Conservation (phyloP, 495 filamentous ascomycete genomes). For the Aspergillus coremiiformis region DNA sequence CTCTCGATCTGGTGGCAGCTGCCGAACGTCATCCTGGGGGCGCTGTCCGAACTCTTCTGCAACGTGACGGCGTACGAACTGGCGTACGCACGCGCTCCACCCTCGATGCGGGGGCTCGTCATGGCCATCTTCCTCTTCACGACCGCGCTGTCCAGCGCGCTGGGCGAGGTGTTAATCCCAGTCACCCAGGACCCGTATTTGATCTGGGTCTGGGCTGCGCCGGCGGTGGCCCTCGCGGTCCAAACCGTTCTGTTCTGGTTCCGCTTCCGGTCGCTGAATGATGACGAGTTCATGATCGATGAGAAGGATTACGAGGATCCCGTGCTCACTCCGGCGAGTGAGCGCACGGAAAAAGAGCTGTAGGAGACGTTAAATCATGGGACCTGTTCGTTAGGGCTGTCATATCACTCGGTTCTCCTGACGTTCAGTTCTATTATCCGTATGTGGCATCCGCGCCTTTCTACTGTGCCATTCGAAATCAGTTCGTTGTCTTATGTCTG, state of each 20-base stretch:
- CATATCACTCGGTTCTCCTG: too few relatives aligned
- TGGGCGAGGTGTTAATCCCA: slow-evolving; percentile 52
- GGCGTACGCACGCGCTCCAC: slow-evolving; percentile 62
- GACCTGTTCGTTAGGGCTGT: too few relatives aligned
- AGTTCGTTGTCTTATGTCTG: too few relatives aligned
- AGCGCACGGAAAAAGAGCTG: too few relatives aligned
- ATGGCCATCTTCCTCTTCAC: slow-evolving; percentile 56
- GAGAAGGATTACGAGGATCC: slow-evolving; percentile 14
- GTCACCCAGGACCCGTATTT: slow-evolving; percentile 55
- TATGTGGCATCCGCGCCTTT: too few relatives aligned
- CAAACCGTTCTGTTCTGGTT: slow-evolving; percentile 45
- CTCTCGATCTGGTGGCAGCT: slow-evolving; percentile 51
- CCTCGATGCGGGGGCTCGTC: slow-evolving; percentile 62
- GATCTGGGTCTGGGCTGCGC: slow-evolving; percentile 47
- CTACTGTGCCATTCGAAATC: too few relatives aligned
- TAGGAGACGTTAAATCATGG: too few relatives aligned
- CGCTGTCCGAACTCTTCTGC: slow-evolving; percentile 61
- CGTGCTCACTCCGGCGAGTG: too few relatives aligned
- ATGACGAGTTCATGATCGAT: slow-evolving; percentile 37
- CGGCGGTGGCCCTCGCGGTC: slow-evolving; percentile 39
- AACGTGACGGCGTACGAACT: slow-evolving; percentile 66
- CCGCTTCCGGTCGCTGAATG: slow-evolving; percentile 37
- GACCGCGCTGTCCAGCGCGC: slow-evolving; percentile 40
- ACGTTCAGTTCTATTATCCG: too few relatives aligned
- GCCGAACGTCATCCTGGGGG: slow-evolving; percentile 45